Evolutionary conservation across 345 rosid species (phyloP).

Genomic region (Gossypium bickii): DNA sequence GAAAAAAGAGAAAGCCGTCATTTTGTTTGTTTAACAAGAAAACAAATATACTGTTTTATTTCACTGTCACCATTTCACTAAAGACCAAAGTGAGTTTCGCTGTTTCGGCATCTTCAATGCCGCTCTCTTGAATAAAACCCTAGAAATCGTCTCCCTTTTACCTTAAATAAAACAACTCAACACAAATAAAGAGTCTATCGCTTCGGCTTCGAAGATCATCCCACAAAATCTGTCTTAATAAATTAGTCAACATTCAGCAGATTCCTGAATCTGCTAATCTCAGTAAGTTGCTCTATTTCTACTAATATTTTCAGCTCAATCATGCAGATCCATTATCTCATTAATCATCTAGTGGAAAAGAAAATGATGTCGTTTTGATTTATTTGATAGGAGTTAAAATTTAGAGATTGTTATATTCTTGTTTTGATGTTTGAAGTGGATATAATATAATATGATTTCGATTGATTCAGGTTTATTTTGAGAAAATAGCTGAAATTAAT

Average conservation of each 20-base stretch:
- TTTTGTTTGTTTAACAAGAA: too few relatives aligned
- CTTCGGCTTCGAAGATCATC: not conserved
- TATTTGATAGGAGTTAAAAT: too few relatives aligned
- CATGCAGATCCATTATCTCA: too few relatives aligned
- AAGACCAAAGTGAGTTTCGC: not conserved
- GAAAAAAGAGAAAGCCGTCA: too few relatives aligned
- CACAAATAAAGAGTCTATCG: not conserved
- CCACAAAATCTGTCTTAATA: not conserved
- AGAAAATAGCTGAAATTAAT: not conserved
- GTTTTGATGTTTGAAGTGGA: not conserved
- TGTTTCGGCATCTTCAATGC: not conserved
- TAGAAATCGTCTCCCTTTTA: not conserved
- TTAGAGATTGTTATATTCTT: not conserved
- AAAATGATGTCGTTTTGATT: not conserved
- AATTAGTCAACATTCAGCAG: not conserved
- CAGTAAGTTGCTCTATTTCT: not conserved
- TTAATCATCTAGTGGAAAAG: too few relatives aligned
- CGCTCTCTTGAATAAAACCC: not conserved
- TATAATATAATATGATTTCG: not conserved
- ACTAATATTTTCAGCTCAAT: too few relatives aligned
- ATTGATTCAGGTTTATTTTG: constrained; percentile 1
- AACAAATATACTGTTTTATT: too few relatives aligned
- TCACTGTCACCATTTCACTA: too few relatives aligned
- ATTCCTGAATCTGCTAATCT: not conserved
- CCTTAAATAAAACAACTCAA: not conserved